A percentile compares a stretch with the other conserved stretches of the same genome.
These are phyloP conservation scores for Capsicum chinense DNA, from an alignment of 257 asterid genomes.

Conservation along the genomic window DNA sequence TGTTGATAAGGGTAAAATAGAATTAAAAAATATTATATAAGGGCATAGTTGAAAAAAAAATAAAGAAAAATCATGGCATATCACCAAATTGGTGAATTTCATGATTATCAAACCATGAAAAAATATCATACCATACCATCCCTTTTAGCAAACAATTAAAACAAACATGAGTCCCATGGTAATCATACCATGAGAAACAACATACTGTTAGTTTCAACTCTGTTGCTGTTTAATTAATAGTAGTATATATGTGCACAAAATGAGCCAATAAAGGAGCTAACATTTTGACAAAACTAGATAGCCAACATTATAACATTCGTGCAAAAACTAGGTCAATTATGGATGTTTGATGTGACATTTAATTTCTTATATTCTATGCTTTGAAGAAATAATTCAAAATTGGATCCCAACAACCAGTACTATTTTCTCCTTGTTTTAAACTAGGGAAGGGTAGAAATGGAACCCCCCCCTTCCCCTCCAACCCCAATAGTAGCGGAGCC, in stretches of 20 bases:
- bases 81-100: too few species aligned
- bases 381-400: background rate
- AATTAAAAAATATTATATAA: too few species aligned
- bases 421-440: background rate
- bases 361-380: background rate
- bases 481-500: too few species aligned
- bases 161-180: too few species aligned
- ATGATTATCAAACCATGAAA: too few species aligned
- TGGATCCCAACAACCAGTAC: background rate
- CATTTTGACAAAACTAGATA: background rate
- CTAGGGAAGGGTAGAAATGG: background rate
- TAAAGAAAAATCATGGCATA: too few species aligned
- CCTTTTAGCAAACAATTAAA: too few species aligned
- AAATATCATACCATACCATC: too few species aligned
- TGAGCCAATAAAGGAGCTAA: conserved; percentile 18
- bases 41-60: too few species aligned
- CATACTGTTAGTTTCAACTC: background rate
- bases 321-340: background rate
- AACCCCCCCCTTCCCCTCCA: too few species aligned
- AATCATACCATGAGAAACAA: too few species aligned
- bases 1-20: too few species aligned
- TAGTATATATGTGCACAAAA: background rate
- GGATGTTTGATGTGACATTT: background rate
- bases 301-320: background rate
- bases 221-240: background rate